A percentile compares a stretch with the other conserved stretches of the same genome.
phyloP scores from a whole-genome alignment of 2,329 filamentous ascomycete species.

The Nothophaeocryptopus gaeumannii region DNA sequence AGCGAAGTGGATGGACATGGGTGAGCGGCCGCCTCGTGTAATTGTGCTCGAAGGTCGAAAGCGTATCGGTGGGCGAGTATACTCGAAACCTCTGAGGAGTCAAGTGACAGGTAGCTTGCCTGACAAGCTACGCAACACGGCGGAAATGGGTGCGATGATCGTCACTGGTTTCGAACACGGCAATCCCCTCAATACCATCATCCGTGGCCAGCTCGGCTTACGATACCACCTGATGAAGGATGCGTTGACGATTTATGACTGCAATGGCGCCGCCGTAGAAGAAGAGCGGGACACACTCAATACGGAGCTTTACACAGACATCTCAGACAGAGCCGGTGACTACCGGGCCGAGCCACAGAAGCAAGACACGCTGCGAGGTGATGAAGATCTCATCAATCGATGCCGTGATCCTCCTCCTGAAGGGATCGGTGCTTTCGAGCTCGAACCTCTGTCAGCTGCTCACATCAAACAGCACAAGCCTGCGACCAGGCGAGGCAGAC shows the following conservation, averaged over 20 bases:
- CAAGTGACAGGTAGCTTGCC: slow-evolving; percentile 54
- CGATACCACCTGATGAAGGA: slow-evolving; percentile 79
- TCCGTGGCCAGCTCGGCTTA: slow-evolving; percentile 84
- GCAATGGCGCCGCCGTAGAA: slow-evolving; percentile 73
- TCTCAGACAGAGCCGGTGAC: slow-evolving; percentile 83
- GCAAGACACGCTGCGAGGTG: slow-evolving; percentile 73
- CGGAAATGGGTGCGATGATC: slow-evolving; percentile 97
- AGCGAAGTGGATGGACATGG: slow-evolving; percentile 61
- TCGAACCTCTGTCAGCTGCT: slow-evolving; percentile 33
- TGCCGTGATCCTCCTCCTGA: slow-evolving; percentile 67
- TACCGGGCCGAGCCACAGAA: slow-evolving; percentile 77
- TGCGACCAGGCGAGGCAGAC: slow-evolving; percentile 31
- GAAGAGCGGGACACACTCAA: slow-evolving; percentile 74
- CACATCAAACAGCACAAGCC: slow-evolving; percentile 31
- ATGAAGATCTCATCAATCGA: slow-evolving; percentile 75
- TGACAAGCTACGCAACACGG: slow-evolving; percentile 65
- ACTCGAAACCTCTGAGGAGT: slow-evolving; percentile 71
- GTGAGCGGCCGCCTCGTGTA: slow-evolving; percentile 69
- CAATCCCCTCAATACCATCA: slow-evolving; percentile 86
- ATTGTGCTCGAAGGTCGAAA: slow-evolving; percentile 82
- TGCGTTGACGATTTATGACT: slow-evolving; percentile 85
- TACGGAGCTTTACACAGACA: slow-evolving; percentile 91
- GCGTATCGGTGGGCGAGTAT: slow-evolving; percentile 87
- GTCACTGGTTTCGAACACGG: slow-evolving; percentile 95
- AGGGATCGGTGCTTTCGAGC: slow-evolving; percentile 30